These are phyloP conservation scores for Cryptosporidium muris DNA, from an alignment of 169 alveolate species.

Conservation along the genomic window DNA sequence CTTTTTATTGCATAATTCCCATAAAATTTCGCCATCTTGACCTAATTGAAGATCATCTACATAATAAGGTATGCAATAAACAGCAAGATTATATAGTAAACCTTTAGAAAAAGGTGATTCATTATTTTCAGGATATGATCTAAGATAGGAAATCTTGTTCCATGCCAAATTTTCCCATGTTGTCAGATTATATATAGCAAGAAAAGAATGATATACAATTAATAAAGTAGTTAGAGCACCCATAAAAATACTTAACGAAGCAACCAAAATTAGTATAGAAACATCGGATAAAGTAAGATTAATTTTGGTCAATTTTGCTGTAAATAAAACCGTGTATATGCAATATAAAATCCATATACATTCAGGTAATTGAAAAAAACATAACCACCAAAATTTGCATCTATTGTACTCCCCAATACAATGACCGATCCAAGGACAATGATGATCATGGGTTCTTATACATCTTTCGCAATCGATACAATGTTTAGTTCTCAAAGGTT, in stretches of 20 bases:
- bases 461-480: slow-evolving; percentile 87
- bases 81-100: slow-evolving; percentile 41
- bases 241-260: slow-evolving; percentile 45
- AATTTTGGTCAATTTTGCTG: neutral
- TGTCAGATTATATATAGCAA: slow-evolving; percentile 71
- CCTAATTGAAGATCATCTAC: slow-evolving; percentile 60
- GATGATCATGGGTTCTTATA: slow-evolving; percentile 88
- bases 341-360: slow-evolving; percentile 52
- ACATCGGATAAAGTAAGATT: slow-evolving; percentile 40
- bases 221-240: slow-evolving; percentile 60
- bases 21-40: slow-evolving; percentile 56
- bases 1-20: slow-evolving; percentile 27
- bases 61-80: slow-evolving; percentile 58
- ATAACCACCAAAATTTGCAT: slow-evolving; percentile 71
- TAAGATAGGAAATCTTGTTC: slow-evolving; percentile 73
- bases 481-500: slow-evolving; percentile 85
- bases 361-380: slow-evolving; percentile 74
- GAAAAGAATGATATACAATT: slow-evolving; percentile 68
- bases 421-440: slow-evolving; percentile 90
- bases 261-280: slow-evolving; percentile 2
- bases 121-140: slow-evolving; percentile 55
- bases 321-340: slow-evolving; percentile 20
- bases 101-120: slow-evolving; percentile 65
- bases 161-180: slow-evolving; percentile 77
- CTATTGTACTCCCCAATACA: slow-evolving; percentile 84